Percentiles rank a stretch among this genome's conserved stretches.
Evolutionary conservation across 2,329 filamentous ascomycete species (phyloP).

Genomic region (Aspergillus flavus): DNA sequence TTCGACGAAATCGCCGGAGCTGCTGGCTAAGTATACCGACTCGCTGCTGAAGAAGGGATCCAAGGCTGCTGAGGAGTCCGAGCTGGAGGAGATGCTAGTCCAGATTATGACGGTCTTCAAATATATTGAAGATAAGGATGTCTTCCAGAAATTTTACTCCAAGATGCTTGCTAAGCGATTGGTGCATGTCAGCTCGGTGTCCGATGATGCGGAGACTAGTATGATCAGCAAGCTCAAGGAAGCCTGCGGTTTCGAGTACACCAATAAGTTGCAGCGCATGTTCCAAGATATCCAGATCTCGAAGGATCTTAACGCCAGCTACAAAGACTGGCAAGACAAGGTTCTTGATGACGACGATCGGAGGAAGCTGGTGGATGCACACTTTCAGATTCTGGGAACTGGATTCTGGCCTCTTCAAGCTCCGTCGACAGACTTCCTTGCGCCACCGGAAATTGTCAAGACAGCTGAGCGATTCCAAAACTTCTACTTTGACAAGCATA

Average conservation of each 20-base stretch:
- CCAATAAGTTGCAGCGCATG: constrained; percentile 99
- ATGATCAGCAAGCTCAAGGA: constrained; percentile 99
- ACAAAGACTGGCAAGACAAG: constrained; percentile 74
- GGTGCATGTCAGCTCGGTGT: constrained; percentile 92
- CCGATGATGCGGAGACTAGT: constrained; percentile 95
- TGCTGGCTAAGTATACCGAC: constrained; percentile 94
- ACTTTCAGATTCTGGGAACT: constrained; percentile 91
- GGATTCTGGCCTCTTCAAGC: constrained; percentile 95
- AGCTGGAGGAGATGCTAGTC: constrained; percentile 82
- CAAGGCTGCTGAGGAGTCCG: constrained; percentile 89
- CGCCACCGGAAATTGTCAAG: constrained; percentile 79
- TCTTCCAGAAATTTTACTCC: constrained; percentile 99
- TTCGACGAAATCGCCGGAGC: constrained; percentile 90
- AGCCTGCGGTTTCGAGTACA: constrained; percentile 97
- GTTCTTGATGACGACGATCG: constrained; percentile 65
- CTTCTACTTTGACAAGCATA: constrained; percentile 97
- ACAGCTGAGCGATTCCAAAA: constrained; percentile 87
- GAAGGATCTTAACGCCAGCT: constrained; percentile 90
- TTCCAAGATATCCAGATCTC: constrained; percentile 99
- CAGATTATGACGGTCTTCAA: constrained; percentile 99
- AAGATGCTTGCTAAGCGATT: constrained; percentile 93
- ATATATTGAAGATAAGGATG: constrained; percentile 99
- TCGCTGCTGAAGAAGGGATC: constrained; percentile 85
- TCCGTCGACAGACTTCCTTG: constrained; percentile 84
- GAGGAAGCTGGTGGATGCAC: constrained; percentile 76